Percentiles rank a stretch among this genome's conserved stretches.
These are phyloP conservation scores for Hygrocybe punicea DNA, from an alignment of 768 basidiomycete genomes.

Conservation along the genomic window DNA sequence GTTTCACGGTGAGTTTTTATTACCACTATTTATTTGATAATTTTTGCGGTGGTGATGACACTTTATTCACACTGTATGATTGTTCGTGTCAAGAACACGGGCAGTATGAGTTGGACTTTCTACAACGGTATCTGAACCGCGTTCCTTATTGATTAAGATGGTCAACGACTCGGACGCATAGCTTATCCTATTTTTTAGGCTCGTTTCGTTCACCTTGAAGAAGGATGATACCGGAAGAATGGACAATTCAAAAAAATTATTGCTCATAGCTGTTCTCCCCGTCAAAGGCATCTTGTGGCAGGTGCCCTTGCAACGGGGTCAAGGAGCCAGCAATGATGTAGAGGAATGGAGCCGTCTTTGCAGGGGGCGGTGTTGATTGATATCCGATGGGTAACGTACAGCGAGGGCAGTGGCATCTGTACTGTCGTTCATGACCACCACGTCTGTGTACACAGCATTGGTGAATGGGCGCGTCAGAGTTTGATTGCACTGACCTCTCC, in stretches of 20 bases:
- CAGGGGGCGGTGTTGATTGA: conserved; percentile 72
- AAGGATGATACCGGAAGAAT: too few species aligned
- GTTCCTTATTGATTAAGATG: conserved; percentile 11
- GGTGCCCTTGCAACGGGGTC: conserved; percentile 84
- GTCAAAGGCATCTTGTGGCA: conserved; percentile 81
- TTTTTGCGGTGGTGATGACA: conserved; percentile 48
- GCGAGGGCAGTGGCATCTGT: conserved; percentile 64
- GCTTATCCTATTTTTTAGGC: not conserved
- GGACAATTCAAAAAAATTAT: not conserved
- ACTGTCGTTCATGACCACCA: conserved; percentile 73
- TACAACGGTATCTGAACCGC: conserved; percentile 85
- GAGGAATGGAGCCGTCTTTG: conserved; percentile 71
- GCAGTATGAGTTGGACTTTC: conserved; percentile 52
- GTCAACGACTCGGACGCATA: not conserved
- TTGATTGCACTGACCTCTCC: conserved; percentile 57
- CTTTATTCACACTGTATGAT: conserved; percentile 80
- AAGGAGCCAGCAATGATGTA: conserved; percentile 81
- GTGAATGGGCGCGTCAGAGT: not conserved
- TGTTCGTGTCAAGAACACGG: conserved; percentile 37
- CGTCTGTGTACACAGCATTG: conserved; percentile 35
- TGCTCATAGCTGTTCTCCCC: conserved; percentile 39
- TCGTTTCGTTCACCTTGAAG: not conserved
- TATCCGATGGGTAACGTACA: conserved; percentile 71
- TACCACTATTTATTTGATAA: conserved; percentile 5
- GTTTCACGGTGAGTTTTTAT: not conserved